Conservation (phyloP, 306 rosid species). For the Cucumis cinereus region DNA sequence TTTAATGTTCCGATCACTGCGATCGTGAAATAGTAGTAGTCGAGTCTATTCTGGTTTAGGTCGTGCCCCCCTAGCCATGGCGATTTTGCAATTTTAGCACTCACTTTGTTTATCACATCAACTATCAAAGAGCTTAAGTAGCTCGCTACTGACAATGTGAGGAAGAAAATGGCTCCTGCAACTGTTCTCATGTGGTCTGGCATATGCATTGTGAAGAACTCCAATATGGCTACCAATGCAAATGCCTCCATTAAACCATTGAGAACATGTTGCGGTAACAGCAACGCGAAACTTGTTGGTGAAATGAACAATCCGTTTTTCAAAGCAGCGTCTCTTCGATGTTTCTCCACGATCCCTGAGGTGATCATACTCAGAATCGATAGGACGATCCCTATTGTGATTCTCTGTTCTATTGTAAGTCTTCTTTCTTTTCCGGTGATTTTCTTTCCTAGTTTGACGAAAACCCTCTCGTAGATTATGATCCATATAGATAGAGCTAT, state of each 20-base stretch:
- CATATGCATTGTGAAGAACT: constrained; percentile 46
- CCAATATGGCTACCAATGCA: constrained; percentile 57
- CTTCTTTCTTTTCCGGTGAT: constrained; percentile 16
- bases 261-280: constrained; percentile 48
- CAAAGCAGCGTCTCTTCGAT: constrained; percentile 38
- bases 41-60: constrained; percentile 40
- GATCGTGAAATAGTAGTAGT: constrained; percentile 40
- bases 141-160: constrained; percentile 48
- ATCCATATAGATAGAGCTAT: constrained; percentile 72
- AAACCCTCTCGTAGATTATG: constrained; percentile 39
- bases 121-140: constrained; percentile 45
- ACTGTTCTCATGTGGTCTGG: constrained; percentile 73
- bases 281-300: constrained; percentile 27
- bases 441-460: constrained; percentile 21
- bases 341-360: constrained; percentile 43
- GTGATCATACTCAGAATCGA: constrained; percentile 57
- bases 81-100: constrained; percentile 14
- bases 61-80: constrained; percentile 66
- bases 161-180: constrained; percentile 64
- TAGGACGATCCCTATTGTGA: constrained; percentile 42
- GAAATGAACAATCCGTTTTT: constrained; percentile 22
- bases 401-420: constrained; percentile 33
- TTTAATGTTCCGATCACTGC: constrained; percentile 41
- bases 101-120: constrained; percentile 24
- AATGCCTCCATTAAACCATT: constrained; percentile 64